A percentile compares a stretch with the other conserved stretches of the same genome.
phyloP scores from a whole-genome alignment of 768 basidiomycete genomes.

The Tricholoma sp. region DNA sequence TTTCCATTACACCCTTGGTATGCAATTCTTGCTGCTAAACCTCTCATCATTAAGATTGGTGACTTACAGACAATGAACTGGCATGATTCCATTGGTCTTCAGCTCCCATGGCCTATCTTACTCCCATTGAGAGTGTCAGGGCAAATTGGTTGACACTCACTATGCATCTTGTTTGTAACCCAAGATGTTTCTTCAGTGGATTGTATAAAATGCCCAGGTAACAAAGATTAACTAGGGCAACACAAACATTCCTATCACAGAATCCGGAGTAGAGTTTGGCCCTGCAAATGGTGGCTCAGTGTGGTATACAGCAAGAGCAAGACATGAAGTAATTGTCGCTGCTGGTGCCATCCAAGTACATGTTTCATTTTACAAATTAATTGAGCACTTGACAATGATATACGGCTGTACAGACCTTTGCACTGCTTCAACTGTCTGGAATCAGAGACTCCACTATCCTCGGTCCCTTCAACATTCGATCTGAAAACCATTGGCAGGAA shows the following conservation, averaged over 20 bases:
- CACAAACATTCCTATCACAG: slow-evolving; percentile 31
- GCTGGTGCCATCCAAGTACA: slow-evolving; percentile 46
- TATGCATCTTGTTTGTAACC: slow-evolving; percentile 28
- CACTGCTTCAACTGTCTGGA: slow-evolving; percentile 49
- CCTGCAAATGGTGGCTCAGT: slow-evolving; percentile 31
- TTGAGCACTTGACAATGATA: background rate
- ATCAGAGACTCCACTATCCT: slow-evolving; percentile 47
- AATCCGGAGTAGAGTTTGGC: slow-evolving; percentile 43
- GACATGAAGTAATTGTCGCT: slow-evolving; percentile 47
- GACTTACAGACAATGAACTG: slow-evolving; percentile 37
- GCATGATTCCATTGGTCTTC: slow-evolving; percentile 46
- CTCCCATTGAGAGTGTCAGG: slow-evolving; percentile 43
- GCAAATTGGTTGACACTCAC: slow-evolving; percentile 47
- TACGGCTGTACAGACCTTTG: slow-evolving; percentile 34
- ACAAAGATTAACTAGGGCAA: slow-evolving; percentile 39
- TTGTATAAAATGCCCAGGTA: slow-evolving; percentile 23
- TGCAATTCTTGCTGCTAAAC: slow-evolving; percentile 6
- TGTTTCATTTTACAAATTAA: background rate
- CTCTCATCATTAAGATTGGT: background rate
- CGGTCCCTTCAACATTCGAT: slow-evolving; percentile 40
- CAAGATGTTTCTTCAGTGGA: background rate
- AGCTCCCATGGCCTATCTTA: slow-evolving; percentile 48
- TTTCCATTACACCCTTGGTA: slow-evolving; percentile 50
- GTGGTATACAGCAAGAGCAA: slow-evolving; percentile 36
- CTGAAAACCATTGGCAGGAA: slow-evolving; percentile 50